Evolutionary conservation across 164 flowering plant species (phyloP).

Genomic region (Umbilicus rupestris): DNA sequence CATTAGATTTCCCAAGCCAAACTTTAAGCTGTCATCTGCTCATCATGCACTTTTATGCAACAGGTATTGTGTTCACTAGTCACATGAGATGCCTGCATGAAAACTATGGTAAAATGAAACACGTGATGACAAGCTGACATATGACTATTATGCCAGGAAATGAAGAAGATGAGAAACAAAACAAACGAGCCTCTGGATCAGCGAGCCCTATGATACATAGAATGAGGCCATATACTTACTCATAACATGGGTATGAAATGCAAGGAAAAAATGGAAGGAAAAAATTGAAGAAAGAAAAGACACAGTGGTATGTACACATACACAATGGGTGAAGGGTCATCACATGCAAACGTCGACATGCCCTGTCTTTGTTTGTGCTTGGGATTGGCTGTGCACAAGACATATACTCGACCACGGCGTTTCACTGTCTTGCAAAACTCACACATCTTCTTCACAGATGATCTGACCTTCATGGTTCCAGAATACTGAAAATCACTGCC

Average conservation of each 20-base stretch:
- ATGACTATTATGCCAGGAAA: background rate
- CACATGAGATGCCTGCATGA: background rate
- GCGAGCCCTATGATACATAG: background rate
- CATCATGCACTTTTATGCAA: background rate
- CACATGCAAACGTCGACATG: conserved; percentile 57
- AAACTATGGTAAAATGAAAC: background rate
- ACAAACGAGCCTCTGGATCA: background rate
- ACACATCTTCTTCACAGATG: conserved; percentile 93
- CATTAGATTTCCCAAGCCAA: background rate
- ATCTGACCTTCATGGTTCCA: conserved; percentile 77
- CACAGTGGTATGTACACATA: conserved; percentile 16
- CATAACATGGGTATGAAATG: background rate
- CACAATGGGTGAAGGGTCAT: conserved; percentile 33
- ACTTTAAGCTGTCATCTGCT: too few species aligned
- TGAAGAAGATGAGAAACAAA: background rate
- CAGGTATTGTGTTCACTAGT: background rate
- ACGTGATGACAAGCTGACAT: background rate
- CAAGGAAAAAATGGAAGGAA: background rate
- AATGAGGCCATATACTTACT: background rate
- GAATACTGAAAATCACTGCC: background rate
- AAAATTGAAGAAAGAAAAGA: background rate
- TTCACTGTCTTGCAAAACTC: conserved; percentile 79
- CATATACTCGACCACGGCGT: conserved; percentile 74
- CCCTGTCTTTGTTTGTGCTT: conserved; percentile 96
- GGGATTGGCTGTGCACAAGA: conserved; percentile 70